phyloP scores from a whole-genome alignment of 2,329 filamentous ascomycete species.

The Botrytis cinerea region DNA sequence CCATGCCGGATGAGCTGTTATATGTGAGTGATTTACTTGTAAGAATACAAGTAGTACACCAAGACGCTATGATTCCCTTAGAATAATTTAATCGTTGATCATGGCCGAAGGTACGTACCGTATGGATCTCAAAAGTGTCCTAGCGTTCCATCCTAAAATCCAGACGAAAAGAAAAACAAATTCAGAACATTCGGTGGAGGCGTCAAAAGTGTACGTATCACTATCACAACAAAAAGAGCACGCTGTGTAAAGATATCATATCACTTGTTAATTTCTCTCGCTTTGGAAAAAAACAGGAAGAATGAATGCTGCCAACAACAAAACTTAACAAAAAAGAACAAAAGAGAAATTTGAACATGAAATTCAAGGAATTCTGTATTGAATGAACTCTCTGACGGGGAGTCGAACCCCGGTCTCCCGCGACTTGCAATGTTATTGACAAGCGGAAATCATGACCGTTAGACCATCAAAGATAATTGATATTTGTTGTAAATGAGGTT shows the following conservation, averaged over 20 bases:
- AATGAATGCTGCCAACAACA: neutral
- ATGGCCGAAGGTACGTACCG: too few species aligned
- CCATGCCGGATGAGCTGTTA: neutral
- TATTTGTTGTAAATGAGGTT: too few species aligned
- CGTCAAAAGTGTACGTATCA: neutral
- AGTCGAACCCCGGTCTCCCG: slow-evolving; percentile 38
- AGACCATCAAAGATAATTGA: slow-evolving; percentile 40
- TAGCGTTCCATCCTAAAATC: neutral
- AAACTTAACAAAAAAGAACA: neutral
- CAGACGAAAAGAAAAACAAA: neutral
- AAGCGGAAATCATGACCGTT: slow-evolving; percentile 44
- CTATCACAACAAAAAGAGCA: neutral
- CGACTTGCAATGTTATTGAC: slow-evolving; percentile 31
- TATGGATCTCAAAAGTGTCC: too few species aligned
- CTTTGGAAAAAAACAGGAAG: neutral
- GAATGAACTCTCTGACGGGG: slow-evolving; percentile 28
- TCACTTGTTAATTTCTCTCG: neutral
- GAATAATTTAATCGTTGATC: neutral
- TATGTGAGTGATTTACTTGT: accelerated
- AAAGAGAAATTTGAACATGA: neutral
- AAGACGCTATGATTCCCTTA: too few species aligned
- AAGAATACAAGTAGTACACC: accelerated
- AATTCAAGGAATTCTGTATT: neutral
- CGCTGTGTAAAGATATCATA: neutral
- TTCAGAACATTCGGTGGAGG: neutral